These are phyloP conservation scores for Neurospora sp. DNA, from an alignment of 495 filamentous ascomycete species.

Conservation along the genomic window DNA sequence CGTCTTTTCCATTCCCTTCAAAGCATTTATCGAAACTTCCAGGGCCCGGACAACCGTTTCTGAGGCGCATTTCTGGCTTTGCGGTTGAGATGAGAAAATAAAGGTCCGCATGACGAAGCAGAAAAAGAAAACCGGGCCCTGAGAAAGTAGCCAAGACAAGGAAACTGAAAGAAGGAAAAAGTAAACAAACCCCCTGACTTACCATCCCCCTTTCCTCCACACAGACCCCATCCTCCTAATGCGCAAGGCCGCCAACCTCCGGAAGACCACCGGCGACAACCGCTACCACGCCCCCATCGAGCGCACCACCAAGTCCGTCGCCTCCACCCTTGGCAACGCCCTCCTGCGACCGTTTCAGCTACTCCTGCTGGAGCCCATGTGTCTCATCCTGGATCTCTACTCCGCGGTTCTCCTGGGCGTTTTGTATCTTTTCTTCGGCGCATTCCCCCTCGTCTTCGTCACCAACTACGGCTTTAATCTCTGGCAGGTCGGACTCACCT, in stretches of 20 bases:
- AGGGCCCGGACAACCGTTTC: background rate
- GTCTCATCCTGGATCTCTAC: slow-evolving; percentile 71
- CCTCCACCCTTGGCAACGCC: slow-evolving; percentile 56
- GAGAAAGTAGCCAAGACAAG: background rate
- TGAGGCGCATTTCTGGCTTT: background rate
- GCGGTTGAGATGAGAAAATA: background rate
- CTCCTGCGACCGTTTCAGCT: slow-evolving; percentile 76
- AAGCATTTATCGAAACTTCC: background rate
- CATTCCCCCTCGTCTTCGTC: slow-evolving; percentile 75
- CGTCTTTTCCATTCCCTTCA: slow-evolving; percentile 6
- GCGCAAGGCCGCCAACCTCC: slow-evolving; percentile 58
- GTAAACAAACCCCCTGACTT: background rate
- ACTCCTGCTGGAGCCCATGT: slow-evolving; percentile 79
- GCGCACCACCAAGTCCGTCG: slow-evolving; percentile 59
- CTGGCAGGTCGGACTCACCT: slow-evolving; percentile 73
- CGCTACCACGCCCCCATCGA: slow-evolving; percentile 76
- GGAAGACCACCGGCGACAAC: slow-evolving; percentile 68
- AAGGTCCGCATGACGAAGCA: background rate
- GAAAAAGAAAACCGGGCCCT: background rate
- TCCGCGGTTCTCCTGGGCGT: slow-evolving; percentile 79
- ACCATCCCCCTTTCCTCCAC: background rate
- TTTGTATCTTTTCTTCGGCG: slow-evolving; percentile 91
- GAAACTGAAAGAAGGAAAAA: background rate
- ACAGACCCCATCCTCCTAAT: slow-evolving; percentile 56
- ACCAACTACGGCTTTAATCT: slow-evolving; percentile 69